These are phyloP conservation scores for Plasmodium knowlesi DNA, from an alignment of 169 alveolate species.

Conservation along the genomic window DNA sequence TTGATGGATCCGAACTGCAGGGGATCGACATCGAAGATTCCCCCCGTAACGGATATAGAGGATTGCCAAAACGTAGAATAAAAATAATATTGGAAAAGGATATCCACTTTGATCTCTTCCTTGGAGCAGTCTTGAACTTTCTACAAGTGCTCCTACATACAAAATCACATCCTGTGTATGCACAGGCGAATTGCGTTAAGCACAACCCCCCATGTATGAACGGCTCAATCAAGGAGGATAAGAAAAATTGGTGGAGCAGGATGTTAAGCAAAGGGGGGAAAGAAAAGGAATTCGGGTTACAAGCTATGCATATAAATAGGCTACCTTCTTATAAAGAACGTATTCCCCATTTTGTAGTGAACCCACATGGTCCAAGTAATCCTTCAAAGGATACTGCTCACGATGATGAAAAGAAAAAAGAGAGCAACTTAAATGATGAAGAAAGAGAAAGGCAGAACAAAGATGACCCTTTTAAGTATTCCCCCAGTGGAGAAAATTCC, in stretches of 20 bases:
- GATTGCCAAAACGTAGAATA: background rate
- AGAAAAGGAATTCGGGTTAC: background rate
- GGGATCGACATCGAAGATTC: background rate
- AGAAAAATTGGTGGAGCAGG: background rate
- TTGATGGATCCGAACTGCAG: background rate
- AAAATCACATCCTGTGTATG: background rate
- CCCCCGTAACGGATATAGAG: background rate
- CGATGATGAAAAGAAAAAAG: background rate
- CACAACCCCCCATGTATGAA: background rate
- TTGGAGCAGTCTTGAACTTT: background rate
- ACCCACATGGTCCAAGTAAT: background rate
- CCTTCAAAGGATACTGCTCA: background rate
- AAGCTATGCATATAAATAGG: background rate
- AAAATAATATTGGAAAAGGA: constrained; percentile 4
- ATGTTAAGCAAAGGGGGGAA: background rate
- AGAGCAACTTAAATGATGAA: background rate
- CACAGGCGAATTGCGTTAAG: background rate
- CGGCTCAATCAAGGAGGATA: background rate
- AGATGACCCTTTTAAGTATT: background rate
- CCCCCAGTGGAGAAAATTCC: background rate
- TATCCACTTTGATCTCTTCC: constrained; percentile 8
- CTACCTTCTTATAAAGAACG: background rate
- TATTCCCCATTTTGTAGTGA: background rate
- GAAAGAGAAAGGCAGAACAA: background rate
- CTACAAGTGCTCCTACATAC: background rate